Evolutionary conservation across 2,329 filamentous ascomycete species (phyloP).

Genomic region (Neofusicoccum cordaticola): DNA sequence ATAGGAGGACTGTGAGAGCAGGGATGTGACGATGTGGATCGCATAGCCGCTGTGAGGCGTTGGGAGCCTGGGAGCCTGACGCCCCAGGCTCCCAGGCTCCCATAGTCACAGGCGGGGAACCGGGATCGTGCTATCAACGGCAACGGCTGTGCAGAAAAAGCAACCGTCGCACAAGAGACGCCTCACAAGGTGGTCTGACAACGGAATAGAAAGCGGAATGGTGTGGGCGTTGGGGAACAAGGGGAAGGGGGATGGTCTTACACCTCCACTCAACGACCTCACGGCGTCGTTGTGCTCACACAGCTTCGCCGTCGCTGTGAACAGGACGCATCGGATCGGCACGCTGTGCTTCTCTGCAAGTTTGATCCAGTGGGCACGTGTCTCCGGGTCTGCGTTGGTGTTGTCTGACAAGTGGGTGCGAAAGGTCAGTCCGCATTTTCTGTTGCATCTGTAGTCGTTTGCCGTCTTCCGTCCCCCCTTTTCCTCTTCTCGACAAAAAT

Average conservation of each 20-base stretch:
- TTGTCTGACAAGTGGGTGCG: conserved; percentile 63
- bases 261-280: conserved; percentile 58
- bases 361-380: conserved; percentile 72
- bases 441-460: background rate
- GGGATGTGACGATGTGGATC: background rate
- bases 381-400: conserved; percentile 83
- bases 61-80: background rate
- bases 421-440: background rate
- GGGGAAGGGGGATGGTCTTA: conserved; percentile 24
- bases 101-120: conserved; percentile 18
- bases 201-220: background rate
- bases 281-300: conserved; percentile 86
- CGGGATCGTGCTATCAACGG: background rate
- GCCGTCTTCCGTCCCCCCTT: background rate
- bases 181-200: conserved; percentile 6
- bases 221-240: background rate
- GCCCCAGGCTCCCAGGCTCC: conserved; percentile 28
- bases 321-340: conserved; percentile 81
- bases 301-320: conserved; percentile 68
- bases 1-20: background rate
- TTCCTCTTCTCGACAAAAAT: conserved; percentile 1
- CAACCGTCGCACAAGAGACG: background rate
- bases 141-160: background rate
- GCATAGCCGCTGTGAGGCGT: background rate
- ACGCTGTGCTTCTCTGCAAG: conserved; percentile 69